These are phyloP conservation scores for Daedaleopsis nitida DNA, from an alignment of 768 basidiomycete genomes.

Conservation along the genomic window DNA sequence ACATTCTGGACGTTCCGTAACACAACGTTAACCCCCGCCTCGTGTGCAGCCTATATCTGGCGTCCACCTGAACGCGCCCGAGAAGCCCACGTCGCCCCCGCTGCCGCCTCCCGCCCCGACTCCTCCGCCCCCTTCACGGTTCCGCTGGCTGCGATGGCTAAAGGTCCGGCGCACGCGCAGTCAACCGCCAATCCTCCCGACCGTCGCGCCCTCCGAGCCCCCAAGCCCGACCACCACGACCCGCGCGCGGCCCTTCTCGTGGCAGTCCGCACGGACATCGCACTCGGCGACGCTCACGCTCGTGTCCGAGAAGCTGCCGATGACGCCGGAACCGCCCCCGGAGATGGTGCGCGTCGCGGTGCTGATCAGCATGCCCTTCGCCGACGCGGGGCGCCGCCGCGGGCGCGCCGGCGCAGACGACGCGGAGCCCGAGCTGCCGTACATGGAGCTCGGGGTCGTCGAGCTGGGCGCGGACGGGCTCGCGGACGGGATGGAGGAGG, in stretches of 20 bases:
- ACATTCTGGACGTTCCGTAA: too few relatives aligned
- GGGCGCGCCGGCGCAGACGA: constrained; percentile 10
- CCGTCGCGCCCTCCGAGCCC: neutral
- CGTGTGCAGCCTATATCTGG: constrained; percentile 13
- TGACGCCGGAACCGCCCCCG: constrained; percentile 1
- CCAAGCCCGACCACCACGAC: neutral
- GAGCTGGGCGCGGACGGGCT: constrained; percentile 18
- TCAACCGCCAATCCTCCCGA: neutral
- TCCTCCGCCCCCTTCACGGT: constrained; percentile 1
- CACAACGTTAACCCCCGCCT: neutral
- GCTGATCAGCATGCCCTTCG: constrained; percentile 28
- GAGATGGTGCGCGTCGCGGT: constrained; percentile 21
- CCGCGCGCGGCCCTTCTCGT: neutral
- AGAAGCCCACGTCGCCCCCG: neutral
- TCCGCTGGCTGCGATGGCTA: constrained; percentile 10
- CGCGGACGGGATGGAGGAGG: neutral
- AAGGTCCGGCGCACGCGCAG: too few relatives aligned
- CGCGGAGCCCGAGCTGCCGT: constrained; percentile 19
- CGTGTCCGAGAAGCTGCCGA: constrained; percentile 1
- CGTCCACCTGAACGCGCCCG: constrained; percentile 2
- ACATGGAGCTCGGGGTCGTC: constrained; percentile 27
- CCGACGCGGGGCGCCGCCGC: constrained; percentile 12
- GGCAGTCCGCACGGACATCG: neutral
- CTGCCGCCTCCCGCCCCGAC: neutral
- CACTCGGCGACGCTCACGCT: neutral